These are phyloP conservation scores for Coleophoma crateriformis DNA, from an alignment of 2,329 filamentous ascomycete genomes.

Conservation along the genomic window DNA sequence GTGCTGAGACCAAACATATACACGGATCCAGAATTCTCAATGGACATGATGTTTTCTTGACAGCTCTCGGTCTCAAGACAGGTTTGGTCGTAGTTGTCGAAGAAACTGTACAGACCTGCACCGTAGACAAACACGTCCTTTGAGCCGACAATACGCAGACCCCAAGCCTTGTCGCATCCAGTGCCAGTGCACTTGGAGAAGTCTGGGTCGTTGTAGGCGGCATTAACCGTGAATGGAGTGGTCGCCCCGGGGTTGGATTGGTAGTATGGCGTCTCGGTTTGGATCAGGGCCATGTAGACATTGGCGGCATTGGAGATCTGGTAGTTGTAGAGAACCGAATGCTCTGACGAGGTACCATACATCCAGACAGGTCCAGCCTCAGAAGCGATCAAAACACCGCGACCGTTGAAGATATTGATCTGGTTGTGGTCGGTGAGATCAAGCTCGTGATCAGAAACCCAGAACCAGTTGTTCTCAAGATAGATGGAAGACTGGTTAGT, in stretches of 20 bases:
- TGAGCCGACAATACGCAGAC: slow-evolving; percentile 50
- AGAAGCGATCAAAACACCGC: slow-evolving; percentile 74
- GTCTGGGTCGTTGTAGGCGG: slow-evolving; percentile 59
- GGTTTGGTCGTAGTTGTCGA: slow-evolving; percentile 69
- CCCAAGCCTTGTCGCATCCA: slow-evolving; percentile 33
- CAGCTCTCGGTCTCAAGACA: slow-evolving; percentile 65
- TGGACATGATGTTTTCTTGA: slow-evolving; percentile 71
- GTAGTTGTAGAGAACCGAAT: slow-evolving; percentile 74
- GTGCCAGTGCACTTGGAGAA: slow-evolving; percentile 42
- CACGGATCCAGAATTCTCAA: slow-evolving; percentile 57
- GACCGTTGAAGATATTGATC: slow-evolving; percentile 83
- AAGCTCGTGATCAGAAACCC: slow-evolving; percentile 87
- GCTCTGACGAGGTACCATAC: slow-evolving; percentile 68
- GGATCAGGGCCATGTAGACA: slow-evolving; percentile 77
- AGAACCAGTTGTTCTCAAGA: slow-evolving; percentile 86
- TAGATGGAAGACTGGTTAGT: slow-evolving; percentile 62
- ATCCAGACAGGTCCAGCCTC: slow-evolving; percentile 69
- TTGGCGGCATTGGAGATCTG: slow-evolving; percentile 73
- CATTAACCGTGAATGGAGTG: slow-evolving; percentile 56
- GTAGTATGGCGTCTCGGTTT: slow-evolving; percentile 87
- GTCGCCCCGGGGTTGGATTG: slow-evolving; percentile 75
- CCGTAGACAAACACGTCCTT: slow-evolving; percentile 40
- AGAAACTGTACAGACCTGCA: slow-evolving; percentile 51
- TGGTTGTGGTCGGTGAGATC: slow-evolving; percentile 69
- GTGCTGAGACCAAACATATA: slow-evolving; percentile 67